Evolutionary conservation across 116 monocot genomes (phyloP), one percentile per base, ranked within the genome.

Genomic region (Trichopus zeylanicus): DNA sequence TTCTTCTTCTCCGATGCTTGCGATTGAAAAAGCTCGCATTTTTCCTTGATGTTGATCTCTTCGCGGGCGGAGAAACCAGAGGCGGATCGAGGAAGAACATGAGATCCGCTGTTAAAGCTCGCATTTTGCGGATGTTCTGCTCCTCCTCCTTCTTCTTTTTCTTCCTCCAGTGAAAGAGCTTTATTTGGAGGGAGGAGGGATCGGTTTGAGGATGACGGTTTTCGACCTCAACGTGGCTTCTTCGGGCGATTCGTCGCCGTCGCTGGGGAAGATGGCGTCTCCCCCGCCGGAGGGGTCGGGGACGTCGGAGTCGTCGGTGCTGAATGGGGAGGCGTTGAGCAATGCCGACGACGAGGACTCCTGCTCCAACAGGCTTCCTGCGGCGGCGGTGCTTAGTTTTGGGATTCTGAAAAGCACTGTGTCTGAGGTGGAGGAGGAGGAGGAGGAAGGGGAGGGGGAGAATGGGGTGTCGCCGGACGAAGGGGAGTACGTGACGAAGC

Each of bases 141-240:
- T n/a, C n/a, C n/a, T n/a, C n/a, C n/a, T n/a, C n/a, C n/a, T n/a
- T n/a, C n/a, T n/a, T n/a, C n/a, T n/a, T n/a, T n/a, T n/a, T n/a
- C n/a, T n/a, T n/a, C n/a, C n/a, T n/a, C n/a, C n/a, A n/a, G n/a
- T n/a, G n/a, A n/a, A n/a, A n/a, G n/a, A n/a, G n/a, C n/a, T n/a
- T n/a, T n/a, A n/a, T n/a, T n/a, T n/a, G n/a, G 42, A 28, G 4
- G 13, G 16, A 25, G 63, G 33, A 51, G 48, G 51, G 51, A 51
- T n/a, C 29, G 7, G 30, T 51, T 26, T 26, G 24, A 3, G 3
- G 59, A 59, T 11, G 32, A 42, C 11, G 34, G 61, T 74, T 74
- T 51, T 85, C 62, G 88, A 93, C 72, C 85, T 93, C 53, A 93
- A 88, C 70, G 59, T 84, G 22, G 67, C 53, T 2, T 92, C 80